A percentile compares a stretch with the other conserved stretches of the same genome.
These are phyloP conservation scores for Mucor piriformis DNA, from an alignment of 371 early-diverging fungal genomes.

Conservation along the genomic window DNA sequence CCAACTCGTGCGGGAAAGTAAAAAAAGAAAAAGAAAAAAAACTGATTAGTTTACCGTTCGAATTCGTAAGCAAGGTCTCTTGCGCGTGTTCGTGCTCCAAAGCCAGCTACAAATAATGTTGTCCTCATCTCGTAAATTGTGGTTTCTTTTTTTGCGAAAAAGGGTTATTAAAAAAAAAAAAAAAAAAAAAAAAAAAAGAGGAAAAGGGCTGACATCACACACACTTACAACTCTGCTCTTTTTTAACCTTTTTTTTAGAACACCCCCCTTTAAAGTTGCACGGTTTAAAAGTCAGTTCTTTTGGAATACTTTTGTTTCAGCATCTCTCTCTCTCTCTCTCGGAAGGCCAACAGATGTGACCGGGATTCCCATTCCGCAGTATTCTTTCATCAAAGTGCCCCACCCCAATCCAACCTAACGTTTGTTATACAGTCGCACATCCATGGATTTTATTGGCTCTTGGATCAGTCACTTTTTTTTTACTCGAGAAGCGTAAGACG, in stretches of 20 bases:
- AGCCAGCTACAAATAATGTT: constrained; percentile 78
- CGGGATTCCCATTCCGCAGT: too few relatives aligned
- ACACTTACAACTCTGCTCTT: neutral
- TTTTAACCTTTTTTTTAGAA: neutral
- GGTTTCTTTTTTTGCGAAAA: neutral
- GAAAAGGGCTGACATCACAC: constrained; percentile 11
- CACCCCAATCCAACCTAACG: too few relatives aligned
- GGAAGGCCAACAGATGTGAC: too few relatives aligned
- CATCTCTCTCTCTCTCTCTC: too few relatives aligned
- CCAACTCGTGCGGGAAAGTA: constrained; percentile 1
- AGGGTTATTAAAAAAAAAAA: constrained; percentile 3
- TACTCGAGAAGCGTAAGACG: too few relatives aligned
- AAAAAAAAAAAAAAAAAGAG: constrained; percentile 2
- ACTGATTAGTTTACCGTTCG: constrained; percentile 60
- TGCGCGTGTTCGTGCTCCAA: constrained; percentile 71
- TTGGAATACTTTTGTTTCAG: neutral
- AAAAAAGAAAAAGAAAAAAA: neutral
- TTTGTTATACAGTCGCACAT: too few relatives aligned
- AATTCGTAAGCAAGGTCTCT: constrained; percentile 85
- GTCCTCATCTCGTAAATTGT: constrained; percentile 32
- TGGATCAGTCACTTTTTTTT: too few relatives aligned
- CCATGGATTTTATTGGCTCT: too few relatives aligned
- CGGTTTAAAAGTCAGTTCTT: neutral
- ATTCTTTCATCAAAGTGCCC: too few relatives aligned
- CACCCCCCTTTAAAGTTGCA: neutral